These are phyloP conservation scores for Nemophila menziesii DNA, from an alignment of 257 asterid species.

Conservation along the genomic window DNA sequence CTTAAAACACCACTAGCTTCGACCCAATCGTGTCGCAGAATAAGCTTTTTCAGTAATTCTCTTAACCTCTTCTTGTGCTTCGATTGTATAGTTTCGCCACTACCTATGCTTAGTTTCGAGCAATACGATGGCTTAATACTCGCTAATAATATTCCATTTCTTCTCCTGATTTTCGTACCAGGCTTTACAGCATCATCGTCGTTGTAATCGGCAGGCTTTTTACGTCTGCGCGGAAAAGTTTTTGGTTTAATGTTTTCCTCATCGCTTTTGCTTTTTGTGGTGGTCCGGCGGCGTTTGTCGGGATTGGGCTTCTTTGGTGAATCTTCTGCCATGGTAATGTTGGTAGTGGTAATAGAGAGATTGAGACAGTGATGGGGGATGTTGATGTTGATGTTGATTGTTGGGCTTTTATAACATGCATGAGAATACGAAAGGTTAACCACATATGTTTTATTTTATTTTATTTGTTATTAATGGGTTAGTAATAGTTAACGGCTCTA, in stretches of 20 bases:
- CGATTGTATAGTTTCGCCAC: slow-evolving; percentile 30
- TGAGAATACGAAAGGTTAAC: too few relatives aligned
- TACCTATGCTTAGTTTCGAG: slow-evolving; percentile 34
- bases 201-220: slow-evolving; percentile 5
- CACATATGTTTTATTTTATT: too few relatives aligned
- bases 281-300: slow-evolving; percentile 6
- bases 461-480: too few relatives aligned
- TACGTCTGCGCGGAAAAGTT: not conserved
- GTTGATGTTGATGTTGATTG: too few relatives aligned
- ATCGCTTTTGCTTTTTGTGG: slow-evolving; percentile 4
- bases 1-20: slow-evolving; percentile 76
- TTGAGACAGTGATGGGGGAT: too few relatives aligned
- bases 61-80: slow-evolving; percentile 42
- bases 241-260: too few relatives aligned
- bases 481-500: too few relatives aligned
- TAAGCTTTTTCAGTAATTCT: slow-evolving; percentile 29
- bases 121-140: slow-evolving; percentile 44
- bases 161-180: slow-evolving; percentile 15
- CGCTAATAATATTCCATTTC: slow-evolving; percentile 27
- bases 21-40: slow-evolving; percentile 44
- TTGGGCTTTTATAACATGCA: too few relatives aligned
- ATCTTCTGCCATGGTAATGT: not conserved
- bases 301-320: slow-evolving; percentile 1
- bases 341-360: too few relatives aligned
- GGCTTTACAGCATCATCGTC: slow-evolving; percentile 7